Evolutionary conservation across 2,329 filamentous ascomycete species (phyloP).

Genomic region (Fusarium heterosporum): DNA sequence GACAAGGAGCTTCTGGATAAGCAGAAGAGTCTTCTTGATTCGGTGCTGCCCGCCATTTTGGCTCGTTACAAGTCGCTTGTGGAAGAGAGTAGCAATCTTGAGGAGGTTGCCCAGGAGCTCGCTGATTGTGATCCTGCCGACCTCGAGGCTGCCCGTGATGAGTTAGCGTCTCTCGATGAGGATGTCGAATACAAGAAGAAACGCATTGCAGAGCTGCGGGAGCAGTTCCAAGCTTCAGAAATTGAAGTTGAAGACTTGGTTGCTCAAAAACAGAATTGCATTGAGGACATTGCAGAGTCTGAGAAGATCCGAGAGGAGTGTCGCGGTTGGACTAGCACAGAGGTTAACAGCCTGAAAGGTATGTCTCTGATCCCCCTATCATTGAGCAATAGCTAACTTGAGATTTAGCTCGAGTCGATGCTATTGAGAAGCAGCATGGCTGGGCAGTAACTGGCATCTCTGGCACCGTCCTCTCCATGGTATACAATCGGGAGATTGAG

Average conservation of each 20-base stretch:
- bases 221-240: conserved; percentile 75
- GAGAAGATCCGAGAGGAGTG: conserved; percentile 89
- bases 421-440: conserved; percentile 73
- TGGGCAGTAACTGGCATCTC: conserved; percentile 78
- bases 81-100: conserved; percentile 73
- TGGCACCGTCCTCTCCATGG: conserved; percentile 75
- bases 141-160: conserved; percentile 77
- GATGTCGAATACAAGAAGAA: conserved; percentile 77
- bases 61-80: conserved; percentile 71
- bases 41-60: conserved; percentile 73
- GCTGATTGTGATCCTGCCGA: conserved; percentile 85
- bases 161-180: conserved; percentile 71
- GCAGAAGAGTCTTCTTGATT: conserved; percentile 76
- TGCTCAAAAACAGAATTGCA: conserved; percentile 75
- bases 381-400: conserved; percentile 52
- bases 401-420: conserved; percentile 69
- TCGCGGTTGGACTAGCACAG: conserved; percentile 86
- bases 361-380: conserved; percentile 35
- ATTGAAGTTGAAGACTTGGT: conserved; percentile 70
- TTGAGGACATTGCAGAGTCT: conserved; percentile 82
- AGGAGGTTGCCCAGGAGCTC: conserved; percentile 78
- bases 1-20: conserved; percentile 76
- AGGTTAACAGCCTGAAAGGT: conserved; percentile 85
- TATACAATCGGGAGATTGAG: conserved; percentile 77
- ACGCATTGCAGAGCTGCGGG: conserved; percentile 73